Conservation (phyloP, 345 rosid species). For the Arabidopsis suecica region DNA sequence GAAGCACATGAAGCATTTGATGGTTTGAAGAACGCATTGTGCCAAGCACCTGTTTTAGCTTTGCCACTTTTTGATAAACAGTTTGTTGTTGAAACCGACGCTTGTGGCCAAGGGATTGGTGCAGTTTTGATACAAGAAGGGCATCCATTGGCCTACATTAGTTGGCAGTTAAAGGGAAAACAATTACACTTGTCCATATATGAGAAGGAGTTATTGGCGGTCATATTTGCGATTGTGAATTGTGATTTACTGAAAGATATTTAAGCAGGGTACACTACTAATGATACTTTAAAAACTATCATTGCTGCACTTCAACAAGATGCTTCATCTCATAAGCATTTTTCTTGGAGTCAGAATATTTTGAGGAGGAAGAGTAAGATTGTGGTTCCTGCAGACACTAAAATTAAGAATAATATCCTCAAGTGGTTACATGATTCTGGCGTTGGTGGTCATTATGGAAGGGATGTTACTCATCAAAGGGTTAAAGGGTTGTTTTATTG, state of each 20-base stretch:
- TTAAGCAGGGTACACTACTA: neutral
- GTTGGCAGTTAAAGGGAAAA: neutral
- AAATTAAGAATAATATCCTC: accelerated
- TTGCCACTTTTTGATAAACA: neutral
- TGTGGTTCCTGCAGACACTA: neutral
- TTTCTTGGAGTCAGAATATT: neutral
- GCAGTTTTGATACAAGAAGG: neutral
- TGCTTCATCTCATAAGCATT: too few relatives aligned
- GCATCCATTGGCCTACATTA: neutral
- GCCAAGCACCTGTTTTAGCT: neutral
- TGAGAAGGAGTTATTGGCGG: neutral
- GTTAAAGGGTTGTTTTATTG: neutral
- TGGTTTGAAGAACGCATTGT: too few relatives aligned
- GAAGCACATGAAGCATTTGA: too few relatives aligned
- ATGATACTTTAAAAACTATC: too few relatives aligned
- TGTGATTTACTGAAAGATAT: neutral
- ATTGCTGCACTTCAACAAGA: too few relatives aligned
- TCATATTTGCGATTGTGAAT: neutral
- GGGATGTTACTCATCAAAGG: neutral
- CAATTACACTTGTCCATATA: neutral
- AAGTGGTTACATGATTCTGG: neutral
- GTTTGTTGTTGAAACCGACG: neutral
- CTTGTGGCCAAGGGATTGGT: neutral
- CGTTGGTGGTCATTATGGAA: accelerated
- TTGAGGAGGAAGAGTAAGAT: neutral